Conservation (phyloP, 2,329 filamentous ascomycete genomes). For the Trichophyton mentagrophytes region DNA sequence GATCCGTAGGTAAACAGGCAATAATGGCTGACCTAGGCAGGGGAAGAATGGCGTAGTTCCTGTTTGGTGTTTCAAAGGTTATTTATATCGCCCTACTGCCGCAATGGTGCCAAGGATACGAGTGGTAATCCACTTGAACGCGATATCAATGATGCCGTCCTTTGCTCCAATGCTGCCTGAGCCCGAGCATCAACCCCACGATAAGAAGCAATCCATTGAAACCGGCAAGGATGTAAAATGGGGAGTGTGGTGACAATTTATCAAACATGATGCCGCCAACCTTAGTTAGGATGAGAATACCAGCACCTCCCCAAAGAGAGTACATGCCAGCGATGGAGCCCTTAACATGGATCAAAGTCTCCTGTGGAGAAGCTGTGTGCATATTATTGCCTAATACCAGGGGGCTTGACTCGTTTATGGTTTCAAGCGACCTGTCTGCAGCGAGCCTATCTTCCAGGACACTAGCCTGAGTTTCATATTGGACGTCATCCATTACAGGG, state of each 20-base stretch:
- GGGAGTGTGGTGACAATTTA: conserved; percentile 55
- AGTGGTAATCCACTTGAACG: not conserved
- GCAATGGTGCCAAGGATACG: not conserved
- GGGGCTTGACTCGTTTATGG: conserved; percentile 19
- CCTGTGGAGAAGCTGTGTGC: not conserved
- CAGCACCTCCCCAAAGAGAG: conserved; percentile 75
- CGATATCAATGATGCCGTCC: not conserved
- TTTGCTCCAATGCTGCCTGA: conserved; percentile 5
- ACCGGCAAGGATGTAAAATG: conserved; percentile 85
- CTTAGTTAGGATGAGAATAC: conserved; percentile 85
- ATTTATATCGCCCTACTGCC: not conserved
- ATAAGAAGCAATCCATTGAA: conserved; percentile 66
- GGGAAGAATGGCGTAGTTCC: not conserved
- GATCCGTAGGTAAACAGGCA: too few species aligned
- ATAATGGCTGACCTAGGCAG: not conserved
- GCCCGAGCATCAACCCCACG: conserved; percentile 17
- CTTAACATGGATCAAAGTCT: conserved; percentile 52
- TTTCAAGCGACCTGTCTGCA: not conserved
- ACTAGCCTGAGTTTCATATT: not conserved
- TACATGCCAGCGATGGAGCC: conserved; percentile 93
- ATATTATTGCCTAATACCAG: conserved; percentile 17
- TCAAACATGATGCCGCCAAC: conserved; percentile 81
- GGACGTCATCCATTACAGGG: not conserved
- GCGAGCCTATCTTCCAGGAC: not conserved
- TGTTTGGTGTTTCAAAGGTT: not conserved